phyloP scores from a whole-genome alignment of 2,329 filamentous ascomycete genomes.

The Davidsoniella neocaledoniae region DNA sequence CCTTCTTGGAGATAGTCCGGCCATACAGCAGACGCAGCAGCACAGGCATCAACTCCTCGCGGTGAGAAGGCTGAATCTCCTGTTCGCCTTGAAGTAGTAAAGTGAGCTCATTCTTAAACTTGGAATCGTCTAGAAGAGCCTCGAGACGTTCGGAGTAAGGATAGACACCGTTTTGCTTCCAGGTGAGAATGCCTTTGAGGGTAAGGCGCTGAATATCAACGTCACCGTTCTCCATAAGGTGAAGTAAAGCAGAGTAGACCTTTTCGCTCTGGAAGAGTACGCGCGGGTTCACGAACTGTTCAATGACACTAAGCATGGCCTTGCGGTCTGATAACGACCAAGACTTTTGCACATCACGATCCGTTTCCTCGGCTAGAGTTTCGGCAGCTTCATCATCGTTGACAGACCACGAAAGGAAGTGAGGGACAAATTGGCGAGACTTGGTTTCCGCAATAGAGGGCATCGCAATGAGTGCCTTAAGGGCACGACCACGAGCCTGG shows the following conservation, averaged over 20 bases:
- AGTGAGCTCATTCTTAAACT: slow-evolving; percentile 87
- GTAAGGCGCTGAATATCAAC: slow-evolving; percentile 73
- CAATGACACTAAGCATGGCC: slow-evolving; percentile 62
- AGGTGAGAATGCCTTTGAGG: slow-evolving; percentile 70
- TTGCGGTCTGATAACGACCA: slow-evolving; percentile 75
- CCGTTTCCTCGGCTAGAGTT: slow-evolving; percentile 19
- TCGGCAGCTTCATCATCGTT: slow-evolving; percentile 27
- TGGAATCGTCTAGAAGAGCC: slow-evolving; percentile 74
- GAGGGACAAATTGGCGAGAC: slow-evolving; percentile 69
- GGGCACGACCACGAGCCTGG: slow-evolving; percentile 56
- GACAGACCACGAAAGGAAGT: slow-evolving; percentile 67
- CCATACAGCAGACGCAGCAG: slow-evolving; percentile 80
- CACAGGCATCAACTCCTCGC: slow-evolving; percentile 61
- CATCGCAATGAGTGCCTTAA: slow-evolving; percentile 58
- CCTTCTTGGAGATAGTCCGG: slow-evolving; percentile 68
- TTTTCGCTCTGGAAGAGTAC: slow-evolving; percentile 63
- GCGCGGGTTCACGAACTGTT: slow-evolving; percentile 71
- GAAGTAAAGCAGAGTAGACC: slow-evolving; percentile 59
- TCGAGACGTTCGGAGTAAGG: slow-evolving; percentile 74
- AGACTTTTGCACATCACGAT: slow-evolving; percentile 27
- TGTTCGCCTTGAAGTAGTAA: slow-evolving; percentile 67
- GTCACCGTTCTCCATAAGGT: slow-evolving; percentile 73
- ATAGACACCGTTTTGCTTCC: slow-evolving; percentile 64
- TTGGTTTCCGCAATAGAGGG: slow-evolving; percentile 70
- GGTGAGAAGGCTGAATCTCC: slow-evolving; percentile 57